phyloP scores from a whole-genome alignment of 345 rosid genomes.

The Lenwebbia sp. region DNA sequence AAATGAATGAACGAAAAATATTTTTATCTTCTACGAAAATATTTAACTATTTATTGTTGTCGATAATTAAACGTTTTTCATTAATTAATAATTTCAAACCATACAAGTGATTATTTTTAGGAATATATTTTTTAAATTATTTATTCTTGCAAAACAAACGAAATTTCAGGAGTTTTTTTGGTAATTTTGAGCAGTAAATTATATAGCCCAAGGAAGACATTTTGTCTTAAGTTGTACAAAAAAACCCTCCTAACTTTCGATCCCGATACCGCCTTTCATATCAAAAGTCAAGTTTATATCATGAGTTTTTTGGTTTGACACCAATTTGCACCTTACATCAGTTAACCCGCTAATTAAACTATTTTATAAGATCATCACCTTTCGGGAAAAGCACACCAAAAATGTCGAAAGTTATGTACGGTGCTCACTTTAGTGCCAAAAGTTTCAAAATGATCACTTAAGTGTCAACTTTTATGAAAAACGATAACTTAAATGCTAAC shows the following conservation, averaged over 20 bases:
- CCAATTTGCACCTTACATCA: background rate
- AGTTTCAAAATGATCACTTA: too few species aligned
- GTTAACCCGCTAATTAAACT: background rate
- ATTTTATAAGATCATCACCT: too few species aligned
- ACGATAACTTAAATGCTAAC: too few species aligned
- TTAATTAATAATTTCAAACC: background rate
- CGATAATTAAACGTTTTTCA: background rate
- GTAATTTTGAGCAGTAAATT: background rate
- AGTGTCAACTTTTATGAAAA: too few species aligned
- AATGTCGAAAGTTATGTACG: too few species aligned
- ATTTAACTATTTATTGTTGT: background rate
- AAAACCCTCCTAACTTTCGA: background rate
- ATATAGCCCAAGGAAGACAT: background rate
- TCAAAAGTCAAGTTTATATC: background rate
- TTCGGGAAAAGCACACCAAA: too few species aligned
- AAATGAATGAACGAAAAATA: accelerated
- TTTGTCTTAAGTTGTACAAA: background rate
- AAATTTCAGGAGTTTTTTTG: background rate
- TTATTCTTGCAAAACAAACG: background rate
- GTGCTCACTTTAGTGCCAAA: too few species aligned
- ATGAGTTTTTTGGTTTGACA: background rate
- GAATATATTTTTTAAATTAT: background rate
- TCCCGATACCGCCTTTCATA: background rate
- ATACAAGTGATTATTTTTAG: background rate
- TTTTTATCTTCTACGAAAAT: background rate